Base-by-base conservation (phyloP, 257 asterid genomes). In the Voacanga thouarsii region DNA sequence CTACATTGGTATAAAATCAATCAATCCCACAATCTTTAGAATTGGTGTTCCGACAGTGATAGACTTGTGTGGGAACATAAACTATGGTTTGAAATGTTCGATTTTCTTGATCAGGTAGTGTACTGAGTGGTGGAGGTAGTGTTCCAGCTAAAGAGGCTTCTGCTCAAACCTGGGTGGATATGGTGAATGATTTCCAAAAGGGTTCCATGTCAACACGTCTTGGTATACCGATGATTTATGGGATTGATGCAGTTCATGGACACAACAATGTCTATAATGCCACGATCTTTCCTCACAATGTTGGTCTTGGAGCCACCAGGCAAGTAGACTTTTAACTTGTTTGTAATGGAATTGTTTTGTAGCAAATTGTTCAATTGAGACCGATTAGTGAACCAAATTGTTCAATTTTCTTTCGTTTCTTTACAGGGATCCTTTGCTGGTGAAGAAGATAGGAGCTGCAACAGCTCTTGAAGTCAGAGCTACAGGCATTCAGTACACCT, bases 241-340 rank as follows among this genome's bases (percentile, higher is more conserved):
- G 89, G 65, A 85, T 85, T 69, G 89, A 85, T 24, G 89, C 89
- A 3, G 72, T 85, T 75, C 89, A 85, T 63, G 89, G 89, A 56
- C 78, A 85, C 41, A 81, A 78, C 66, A 82, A 64, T 5, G 84
- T 76, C 23, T 85, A 75, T 44, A 81, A 79, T 71, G 72, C 87
- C 45, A 85, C 89, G 0, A 59, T 85, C 65, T 85, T 85, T 61
- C 86, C 88, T 64, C 88, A 85, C 73, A 85, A 85, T 71, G 41
- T 85, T 78, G 89, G 89, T 50, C 85, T 85, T 44, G 89, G 89
- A 80, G 89, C 85, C 16, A 85, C 89, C 50, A 85, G 89, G 89
- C 84, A 80, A 80, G 86, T 75, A 23, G 26, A 71, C 43, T 57
- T 55, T 26, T 0, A 28, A 16, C 47, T 49, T 11, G 63, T 41